These are phyloP conservation scores for Tephrocybe rancida DNA, from an alignment of 768 basidiomycete genomes.

Conservation along the genomic window DNA sequence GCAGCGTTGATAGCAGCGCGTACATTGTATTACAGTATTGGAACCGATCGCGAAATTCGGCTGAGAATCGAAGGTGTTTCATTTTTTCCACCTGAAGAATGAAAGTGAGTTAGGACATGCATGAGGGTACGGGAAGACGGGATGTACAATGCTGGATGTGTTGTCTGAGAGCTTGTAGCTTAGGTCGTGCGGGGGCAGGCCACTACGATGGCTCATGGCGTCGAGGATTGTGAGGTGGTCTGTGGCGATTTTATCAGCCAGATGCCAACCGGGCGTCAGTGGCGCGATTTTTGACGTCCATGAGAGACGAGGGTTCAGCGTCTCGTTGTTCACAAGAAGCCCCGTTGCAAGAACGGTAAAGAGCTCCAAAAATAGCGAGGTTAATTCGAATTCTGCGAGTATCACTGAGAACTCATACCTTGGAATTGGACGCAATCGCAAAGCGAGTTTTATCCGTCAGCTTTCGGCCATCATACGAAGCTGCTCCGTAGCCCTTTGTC, in stretches of 20 bases:
- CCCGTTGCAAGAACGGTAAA: slow-evolving; percentile 27
- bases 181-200: slow-evolving; percentile 10
- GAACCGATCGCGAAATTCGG: slow-evolving; percentile 24
- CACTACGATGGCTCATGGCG: slow-evolving; percentile 18
- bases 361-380: slow-evolving; percentile 13
- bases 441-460: slow-evolving; percentile 26
- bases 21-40: slow-evolving; percentile 31
- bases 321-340: slow-evolving; percentile 27
- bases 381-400: background rate
- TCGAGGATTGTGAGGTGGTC: slow-evolving; percentile 18
- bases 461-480: slow-evolving; percentile 18
- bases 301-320: slow-evolving; percentile 21
- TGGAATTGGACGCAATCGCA: slow-evolving; percentile 29
- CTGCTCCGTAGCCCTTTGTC: slow-evolving; percentile 29
- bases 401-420: slow-evolving; percentile 13
- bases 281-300: slow-evolving; percentile 25
- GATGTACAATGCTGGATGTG: slow-evolving; percentile 4
- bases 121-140: background rate
- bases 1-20: slow-evolving; percentile 19
- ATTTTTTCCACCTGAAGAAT: slow-evolving; percentile 13
- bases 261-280: slow-evolving; percentile 23
- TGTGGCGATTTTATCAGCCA: slow-evolving; percentile 23
- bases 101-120: no score
- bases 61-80: slow-evolving; percentile 26
- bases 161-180: slow-evolving; percentile 8